Conservation (phyloP, 768 basidiomycete genomes). For the Boletus patriciae region DNA sequence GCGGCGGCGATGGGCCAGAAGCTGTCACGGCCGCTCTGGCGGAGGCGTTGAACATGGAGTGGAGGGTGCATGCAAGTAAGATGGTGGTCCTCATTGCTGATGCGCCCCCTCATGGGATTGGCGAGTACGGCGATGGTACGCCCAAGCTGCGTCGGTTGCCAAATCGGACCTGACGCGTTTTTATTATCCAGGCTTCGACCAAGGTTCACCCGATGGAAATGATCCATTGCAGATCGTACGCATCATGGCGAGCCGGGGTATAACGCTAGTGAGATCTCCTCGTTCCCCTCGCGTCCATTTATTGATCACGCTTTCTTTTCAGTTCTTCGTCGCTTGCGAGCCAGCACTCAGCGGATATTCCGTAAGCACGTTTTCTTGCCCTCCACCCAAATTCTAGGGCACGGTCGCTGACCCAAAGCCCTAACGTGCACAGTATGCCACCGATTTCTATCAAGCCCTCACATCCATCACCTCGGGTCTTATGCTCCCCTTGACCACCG, state of each 20-base stretch:
- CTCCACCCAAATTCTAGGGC: slow-evolving; percentile 12
- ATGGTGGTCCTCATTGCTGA: slow-evolving; percentile 98
- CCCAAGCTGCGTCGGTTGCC: background rate
- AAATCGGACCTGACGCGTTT: slow-evolving; percentile 14
- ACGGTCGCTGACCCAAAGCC: slow-evolving; percentile 12
- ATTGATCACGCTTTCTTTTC: slow-evolving; percentile 12
- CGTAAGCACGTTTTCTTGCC: slow-evolving; percentile 43
- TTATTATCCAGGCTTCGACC: slow-evolving; percentile 71
- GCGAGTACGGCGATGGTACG: slow-evolving; percentile 93
- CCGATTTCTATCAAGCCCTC: slow-evolving; percentile 93
- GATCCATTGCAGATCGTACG: slow-evolving; percentile 88
- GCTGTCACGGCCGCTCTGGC: slow-evolving; percentile 92
- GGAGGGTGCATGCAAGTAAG: slow-evolving; percentile 85
- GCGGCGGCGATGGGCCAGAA: slow-evolving; percentile 94
- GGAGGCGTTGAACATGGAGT: slow-evolving; percentile 86
- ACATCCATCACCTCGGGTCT: slow-evolving; percentile 91
- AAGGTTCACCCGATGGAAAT: slow-evolving; percentile 90
- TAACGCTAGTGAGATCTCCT: slow-evolving; percentile 68
- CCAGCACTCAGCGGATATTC: slow-evolving; percentile 92
- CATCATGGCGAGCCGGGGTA: slow-evolving; percentile 87
- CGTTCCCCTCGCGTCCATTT: background rate
- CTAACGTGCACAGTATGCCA: slow-evolving; percentile 63
- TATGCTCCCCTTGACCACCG: slow-evolving; percentile 95
- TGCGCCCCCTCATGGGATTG: slow-evolving; percentile 96
- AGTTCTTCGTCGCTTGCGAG: slow-evolving; percentile 99